Percentiles rank a stretch among this genome's conserved stretches.
Evolutionary conservation across 2,329 filamentous ascomycete genomes (phyloP).

Genomic region (Sporothrix mexicana): DNA sequence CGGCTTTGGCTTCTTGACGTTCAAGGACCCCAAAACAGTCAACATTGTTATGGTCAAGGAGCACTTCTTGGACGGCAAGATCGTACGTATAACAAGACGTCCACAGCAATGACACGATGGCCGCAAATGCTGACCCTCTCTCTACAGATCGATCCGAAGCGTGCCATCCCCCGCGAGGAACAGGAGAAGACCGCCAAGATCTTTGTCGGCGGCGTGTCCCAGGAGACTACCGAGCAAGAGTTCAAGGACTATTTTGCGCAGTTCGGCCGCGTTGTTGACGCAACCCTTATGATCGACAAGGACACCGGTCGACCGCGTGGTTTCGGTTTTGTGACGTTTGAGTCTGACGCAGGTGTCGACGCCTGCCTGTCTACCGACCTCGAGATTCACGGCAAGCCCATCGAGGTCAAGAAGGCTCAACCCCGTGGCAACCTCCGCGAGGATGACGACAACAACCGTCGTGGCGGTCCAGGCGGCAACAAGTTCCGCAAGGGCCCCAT

Average conservation of each 20-base stretch:
- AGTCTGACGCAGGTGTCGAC: slow-evolving; percentile 93
- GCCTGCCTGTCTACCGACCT: slow-evolving; percentile 83
- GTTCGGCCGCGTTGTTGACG: slow-evolving; percentile 94
- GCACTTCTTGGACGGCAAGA: slow-evolving; percentile 96
- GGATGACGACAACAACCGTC: slow-evolving; percentile 75
- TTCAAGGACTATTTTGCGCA: slow-evolving; percentile 97
- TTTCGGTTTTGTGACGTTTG: slow-evolving; percentile 98
- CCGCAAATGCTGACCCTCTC: slow-evolving; percentile 15
- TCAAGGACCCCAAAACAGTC: slow-evolving; percentile 96
- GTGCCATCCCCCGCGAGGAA: slow-evolving; percentile 95
- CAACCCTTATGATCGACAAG: slow-evolving; percentile 99
- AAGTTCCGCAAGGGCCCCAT: slow-evolving; percentile 63
- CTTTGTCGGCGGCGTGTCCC: slow-evolving; percentile 95
- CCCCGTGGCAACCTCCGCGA: slow-evolving; percentile 93
- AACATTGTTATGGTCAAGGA: slow-evolving; percentile 99
- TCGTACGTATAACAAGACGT: slow-evolving; percentile 66
- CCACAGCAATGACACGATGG: too few relatives aligned
- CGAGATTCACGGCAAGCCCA: slow-evolving; percentile 92
- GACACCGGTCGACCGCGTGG: slow-evolving; percentile 96
- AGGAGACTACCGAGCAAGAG: slow-evolving; percentile 94
- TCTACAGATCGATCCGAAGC: slow-evolving; percentile 90
- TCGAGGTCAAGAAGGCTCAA: slow-evolving; percentile 98
- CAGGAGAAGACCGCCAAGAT: slow-evolving; percentile 99
- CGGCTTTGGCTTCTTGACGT: slow-evolving; percentile 96
- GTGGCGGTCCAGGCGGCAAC: slow-evolving; percentile 49